Percentiles rank a stretch among this genome's conserved stretches.
These are phyloP conservation scores for Psidium friedrichsthalianum DNA, from an alignment of 345 rosid genomes.

Conservation along the genomic window DNA sequence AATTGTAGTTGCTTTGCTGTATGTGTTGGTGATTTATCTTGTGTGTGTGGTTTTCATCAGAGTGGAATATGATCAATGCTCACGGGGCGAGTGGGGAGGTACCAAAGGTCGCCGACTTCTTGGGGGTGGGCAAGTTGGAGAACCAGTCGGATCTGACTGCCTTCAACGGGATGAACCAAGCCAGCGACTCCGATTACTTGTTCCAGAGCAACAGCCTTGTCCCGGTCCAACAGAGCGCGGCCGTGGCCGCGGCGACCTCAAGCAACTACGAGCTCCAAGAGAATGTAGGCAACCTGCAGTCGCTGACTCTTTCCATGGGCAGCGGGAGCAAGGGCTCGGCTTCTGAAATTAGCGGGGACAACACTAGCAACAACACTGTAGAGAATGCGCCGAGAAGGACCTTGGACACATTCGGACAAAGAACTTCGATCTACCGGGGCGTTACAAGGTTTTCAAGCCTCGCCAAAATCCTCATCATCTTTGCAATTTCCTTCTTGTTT, in stretches of 20 bases:
- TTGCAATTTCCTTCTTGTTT: not conserved
- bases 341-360: slow-evolving; percentile 57
- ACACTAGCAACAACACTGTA: slow-evolving; percentile 27
- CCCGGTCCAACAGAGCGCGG: slow-evolving; percentile 34
- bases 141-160: slow-evolving; percentile 56
- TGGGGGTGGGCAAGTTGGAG: slow-evolving; percentile 83
- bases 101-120: slow-evolving; percentile 95
- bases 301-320: slow-evolving; percentile 89
- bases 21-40: not conserved
- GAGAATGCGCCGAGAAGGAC: slow-evolving; percentile 81
- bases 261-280: slow-evolving; percentile 57
- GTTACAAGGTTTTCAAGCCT: slow-evolving; percentile 61
- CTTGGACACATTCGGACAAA: slow-evolving; percentile 86
- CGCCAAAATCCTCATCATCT: not conserved
- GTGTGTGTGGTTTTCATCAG: slow-evolving; percentile 12
- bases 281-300: slow-evolving; percentile 58
- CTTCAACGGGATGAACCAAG: slow-evolving; percentile 58
- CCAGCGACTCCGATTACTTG: slow-evolving; percentile 45
- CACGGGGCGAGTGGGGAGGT: slow-evolving; percentile 49
- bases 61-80: slow-evolving; percentile 66
- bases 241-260: slow-evolving; percentile 11
- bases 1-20: not conserved
- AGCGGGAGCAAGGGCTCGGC: slow-evolving; percentile 62
- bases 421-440: slow-evolving; percentile 96
- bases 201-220: slow-evolving; percentile 44